Evolutionary conservation across 106 monocot species (phyloP).

Genomic region (Posidonia australis): DNA sequence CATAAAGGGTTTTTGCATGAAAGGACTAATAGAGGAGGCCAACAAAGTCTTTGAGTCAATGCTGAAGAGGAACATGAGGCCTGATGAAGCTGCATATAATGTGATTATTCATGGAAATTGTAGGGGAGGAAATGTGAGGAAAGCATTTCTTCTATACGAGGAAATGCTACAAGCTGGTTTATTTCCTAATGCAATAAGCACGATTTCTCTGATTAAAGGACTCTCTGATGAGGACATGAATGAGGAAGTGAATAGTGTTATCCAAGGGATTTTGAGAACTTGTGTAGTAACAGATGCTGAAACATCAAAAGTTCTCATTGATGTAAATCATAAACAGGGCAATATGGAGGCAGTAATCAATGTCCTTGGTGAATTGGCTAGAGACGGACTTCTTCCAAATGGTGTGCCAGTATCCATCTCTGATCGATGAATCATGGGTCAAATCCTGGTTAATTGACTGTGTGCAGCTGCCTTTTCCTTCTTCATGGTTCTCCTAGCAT

Average conservation of each 20-base stretch:
- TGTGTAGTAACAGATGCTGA: conserved; percentile 52
- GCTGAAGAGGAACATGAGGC: conserved; percentile 30
- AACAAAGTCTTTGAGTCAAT: conserved; percentile 55
- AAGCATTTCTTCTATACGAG: conserved; percentile 46
- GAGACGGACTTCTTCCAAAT: conserved; percentile 63
- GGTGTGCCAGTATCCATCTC: conserved; percentile 2
- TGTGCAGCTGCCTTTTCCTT: background rate
- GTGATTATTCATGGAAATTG: conserved; percentile 77
- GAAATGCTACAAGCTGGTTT: conserved; percentile 50
- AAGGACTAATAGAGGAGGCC: conserved; percentile 79
- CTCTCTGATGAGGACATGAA: conserved; percentile 49
- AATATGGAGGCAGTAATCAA: conserved; percentile 59
- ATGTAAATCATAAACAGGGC: conserved; percentile 56
- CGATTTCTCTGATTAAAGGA: conserved; percentile 55
- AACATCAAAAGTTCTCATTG: conserved; percentile 50
- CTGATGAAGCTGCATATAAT: conserved; percentile 54
- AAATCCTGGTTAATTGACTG: background rate
- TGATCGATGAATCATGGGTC: background rate
- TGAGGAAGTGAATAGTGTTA: conserved; percentile 35
- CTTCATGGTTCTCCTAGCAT: background rate
- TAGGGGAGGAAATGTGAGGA: conserved; percentile 49
- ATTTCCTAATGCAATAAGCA: conserved; percentile 47
- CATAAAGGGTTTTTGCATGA: conserved; percentile 76
- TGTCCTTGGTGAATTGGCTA: conserved; percentile 53
- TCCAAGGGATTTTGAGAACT: conserved; percentile 39